A percentile compares a stretch with the other conserved stretches of the same genome.
Conservation (phyloP, 768 basidiomycete species). For the Crepidotus variabilis region DNA sequence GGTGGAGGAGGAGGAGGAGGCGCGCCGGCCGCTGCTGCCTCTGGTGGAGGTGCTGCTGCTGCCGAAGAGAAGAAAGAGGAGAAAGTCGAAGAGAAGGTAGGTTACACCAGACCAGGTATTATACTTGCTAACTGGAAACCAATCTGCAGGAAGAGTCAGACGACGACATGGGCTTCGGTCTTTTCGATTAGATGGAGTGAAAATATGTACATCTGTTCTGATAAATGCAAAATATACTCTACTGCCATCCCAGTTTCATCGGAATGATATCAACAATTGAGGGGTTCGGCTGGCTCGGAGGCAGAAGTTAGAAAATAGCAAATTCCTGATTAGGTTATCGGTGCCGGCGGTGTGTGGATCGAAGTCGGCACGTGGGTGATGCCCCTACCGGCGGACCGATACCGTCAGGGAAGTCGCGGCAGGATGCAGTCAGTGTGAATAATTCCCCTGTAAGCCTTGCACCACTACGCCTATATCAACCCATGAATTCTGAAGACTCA, state of each 20-base stretch:
- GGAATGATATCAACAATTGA: background rate
- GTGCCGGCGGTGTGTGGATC: constrained; percentile 29
- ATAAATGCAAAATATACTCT: constrained; percentile 6
- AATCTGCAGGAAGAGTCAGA: constrained; percentile 79
- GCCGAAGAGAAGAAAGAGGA: constrained; percentile 81
- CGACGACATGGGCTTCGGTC: constrained; percentile 99
- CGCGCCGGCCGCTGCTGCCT: constrained; percentile 49
- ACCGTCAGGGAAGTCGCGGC: constrained; percentile 15
- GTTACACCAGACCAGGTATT: constrained; percentile 17
- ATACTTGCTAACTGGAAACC: constrained; percentile 6
- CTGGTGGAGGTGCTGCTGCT: constrained; percentile 56
- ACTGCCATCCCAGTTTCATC: background rate
- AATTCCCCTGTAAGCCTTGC: constrained; percentile 13
- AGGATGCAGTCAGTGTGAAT: constrained; percentile 10
- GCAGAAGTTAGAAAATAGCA: background rate
- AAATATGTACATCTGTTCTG: constrained; percentile 10
- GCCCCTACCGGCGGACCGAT: constrained; percentile 32
- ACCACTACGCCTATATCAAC: constrained; percentile 16
- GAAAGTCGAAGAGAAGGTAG: constrained; percentile 86
- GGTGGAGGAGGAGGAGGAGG: constrained; percentile 73
- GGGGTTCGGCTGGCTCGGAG: background rate
- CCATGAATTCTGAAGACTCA: constrained; percentile 25
- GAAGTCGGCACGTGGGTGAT: constrained; percentile 17
- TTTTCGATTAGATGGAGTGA: constrained; percentile 73
- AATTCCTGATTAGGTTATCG: constrained; percentile 6